These are phyloP conservation scores for Trametes coccinea DNA, from an alignment of 768 basidiomycete species.

Conservation along the genomic window DNA sequence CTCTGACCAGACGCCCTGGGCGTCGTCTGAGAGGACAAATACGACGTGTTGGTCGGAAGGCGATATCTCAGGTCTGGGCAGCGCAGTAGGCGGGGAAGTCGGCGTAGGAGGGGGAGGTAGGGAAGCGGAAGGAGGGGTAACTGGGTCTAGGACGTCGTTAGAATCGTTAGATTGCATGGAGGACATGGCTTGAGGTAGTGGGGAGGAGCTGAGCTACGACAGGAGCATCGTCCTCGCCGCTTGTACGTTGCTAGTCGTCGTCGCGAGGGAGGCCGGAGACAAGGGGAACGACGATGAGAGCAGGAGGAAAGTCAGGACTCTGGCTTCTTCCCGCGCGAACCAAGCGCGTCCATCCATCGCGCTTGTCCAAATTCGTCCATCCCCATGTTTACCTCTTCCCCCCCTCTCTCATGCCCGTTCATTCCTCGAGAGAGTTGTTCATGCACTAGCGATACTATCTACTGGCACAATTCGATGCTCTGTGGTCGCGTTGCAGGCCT, in stretches of 20 bases:
- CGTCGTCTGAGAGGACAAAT: constrained; percentile 6
- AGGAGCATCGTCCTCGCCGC: constrained; percentile 15
- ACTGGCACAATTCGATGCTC: too few species aligned
- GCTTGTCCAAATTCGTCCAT: constrained; percentile 19
- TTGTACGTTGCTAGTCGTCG: constrained; percentile 12
- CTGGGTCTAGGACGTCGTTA: constrained; percentile 10
- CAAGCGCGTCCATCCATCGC: constrained; percentile 2
- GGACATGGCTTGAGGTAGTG: constrained; percentile 16
- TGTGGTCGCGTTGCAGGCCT: too few species aligned
- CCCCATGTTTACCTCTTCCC: neutral
- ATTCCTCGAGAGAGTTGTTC: neutral
- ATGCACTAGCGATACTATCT: too few species aligned
- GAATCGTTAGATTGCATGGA: constrained; percentile 19
- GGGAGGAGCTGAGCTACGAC: constrained; percentile 8
- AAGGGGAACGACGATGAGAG: constrained; percentile 19
- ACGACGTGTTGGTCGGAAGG: constrained; percentile 1
- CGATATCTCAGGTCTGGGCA: constrained; percentile 11
- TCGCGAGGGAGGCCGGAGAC: constrained; percentile 8
- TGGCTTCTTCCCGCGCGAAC: constrained; percentile 11
- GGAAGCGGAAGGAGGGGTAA: constrained; percentile 4
- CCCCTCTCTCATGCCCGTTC: neutral
- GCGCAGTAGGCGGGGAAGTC: constrained; percentile 13
- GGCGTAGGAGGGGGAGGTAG: constrained; percentile 11
- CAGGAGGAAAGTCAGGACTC: neutral
- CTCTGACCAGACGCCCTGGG: constrained; percentile 2